A percentile compares a stretch with the other conserved stretches of the same genome.
phyloP scores from a whole-genome alignment of 441 rosid genomes.

The Populus trichocarpa region DNA sequence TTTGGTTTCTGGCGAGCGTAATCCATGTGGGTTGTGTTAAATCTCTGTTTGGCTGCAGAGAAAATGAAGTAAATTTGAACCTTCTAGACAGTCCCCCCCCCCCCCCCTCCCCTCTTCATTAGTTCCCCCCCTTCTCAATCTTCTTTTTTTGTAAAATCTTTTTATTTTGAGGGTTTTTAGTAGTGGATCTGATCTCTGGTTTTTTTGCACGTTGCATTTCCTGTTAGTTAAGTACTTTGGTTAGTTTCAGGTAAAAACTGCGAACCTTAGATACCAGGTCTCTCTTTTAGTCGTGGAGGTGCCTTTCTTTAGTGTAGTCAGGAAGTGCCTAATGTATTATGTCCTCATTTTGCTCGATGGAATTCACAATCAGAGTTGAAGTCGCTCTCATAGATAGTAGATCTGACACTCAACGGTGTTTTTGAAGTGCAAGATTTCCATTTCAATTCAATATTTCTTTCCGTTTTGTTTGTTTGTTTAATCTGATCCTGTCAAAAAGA shows the following conservation, averaged over 20 bases:
- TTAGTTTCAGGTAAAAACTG: neutral
- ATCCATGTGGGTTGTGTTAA: neutral
- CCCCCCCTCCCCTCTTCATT: no score
- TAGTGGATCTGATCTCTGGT: neutral
- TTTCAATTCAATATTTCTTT: neutral
- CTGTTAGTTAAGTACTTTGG: neutral
- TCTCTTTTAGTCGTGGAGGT: neutral
- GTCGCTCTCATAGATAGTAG: neutral
- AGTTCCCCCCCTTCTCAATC: no score
- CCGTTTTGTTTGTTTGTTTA: neutral
- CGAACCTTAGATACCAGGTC: neutral
- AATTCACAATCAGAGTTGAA: no score
- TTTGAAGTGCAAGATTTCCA: neutral
- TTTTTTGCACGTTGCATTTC: neutral
- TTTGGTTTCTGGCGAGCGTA: neutral
- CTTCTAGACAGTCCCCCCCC: neutral
- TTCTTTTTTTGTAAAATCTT: no score
- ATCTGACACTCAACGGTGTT: slow-evolving; percentile 4
- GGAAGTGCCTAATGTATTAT: neutral
- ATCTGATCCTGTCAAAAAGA: neutral
- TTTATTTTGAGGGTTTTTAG: neutral
- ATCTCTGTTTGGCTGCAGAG: neutral
- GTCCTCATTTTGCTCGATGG: neutral
- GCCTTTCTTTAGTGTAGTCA: neutral
- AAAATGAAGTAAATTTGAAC: neutral